Conservation (phyloP, 768 basidiomycete species). For the Amanita fuliginea region DNA sequence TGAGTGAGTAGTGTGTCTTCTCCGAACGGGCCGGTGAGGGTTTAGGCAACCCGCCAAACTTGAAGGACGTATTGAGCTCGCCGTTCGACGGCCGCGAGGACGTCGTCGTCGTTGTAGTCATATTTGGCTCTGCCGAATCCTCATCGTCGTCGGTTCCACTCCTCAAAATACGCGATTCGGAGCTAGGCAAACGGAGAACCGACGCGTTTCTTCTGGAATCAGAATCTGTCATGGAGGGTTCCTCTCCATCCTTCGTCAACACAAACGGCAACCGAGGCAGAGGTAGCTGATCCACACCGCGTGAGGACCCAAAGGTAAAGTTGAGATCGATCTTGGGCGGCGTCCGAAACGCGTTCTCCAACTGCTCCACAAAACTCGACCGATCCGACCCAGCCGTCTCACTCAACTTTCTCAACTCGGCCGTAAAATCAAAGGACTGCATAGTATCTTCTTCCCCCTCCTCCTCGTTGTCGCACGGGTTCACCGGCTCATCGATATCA, state of each 20-base stretch:
- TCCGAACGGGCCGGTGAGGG: conserved; percentile 12
- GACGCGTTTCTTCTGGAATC: conserved; percentile 9
- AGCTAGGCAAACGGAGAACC: too few relatives aligned
- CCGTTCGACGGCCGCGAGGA: conserved; percentile 44
- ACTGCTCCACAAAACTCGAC: conserved; percentile 70
- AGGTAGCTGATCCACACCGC: conserved; percentile 29
- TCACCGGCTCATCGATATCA: conserved; percentile 27
- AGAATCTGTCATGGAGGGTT: conserved; percentile 14
- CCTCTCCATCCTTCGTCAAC: conserved; percentile 9
- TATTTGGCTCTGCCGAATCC: conserved; percentile 10
- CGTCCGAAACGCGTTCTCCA: conserved; percentile 71
- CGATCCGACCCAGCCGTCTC: conserved; percentile 61
- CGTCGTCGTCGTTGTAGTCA: conserved; percentile 20
- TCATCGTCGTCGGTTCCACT: conserved; percentile 19
- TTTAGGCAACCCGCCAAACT: conserved; percentile 49
- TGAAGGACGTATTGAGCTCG: conserved; percentile 61
- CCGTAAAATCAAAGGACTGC: conserved; percentile 78
- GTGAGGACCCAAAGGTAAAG: conserved; percentile 27
- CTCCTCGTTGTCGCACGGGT: too few relatives aligned
- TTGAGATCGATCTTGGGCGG: conserved; percentile 58
- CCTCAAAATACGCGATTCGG: conserved; percentile 17
- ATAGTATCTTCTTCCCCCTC: conserved; percentile 68
- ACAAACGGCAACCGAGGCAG: conserved; percentile 36
- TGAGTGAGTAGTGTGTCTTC: conserved; percentile 27
- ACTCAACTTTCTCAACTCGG: conserved; percentile 58